phyloP scores from a whole-genome alignment of 805 yeast species.

The Candida methanosorbosa region DNA sequence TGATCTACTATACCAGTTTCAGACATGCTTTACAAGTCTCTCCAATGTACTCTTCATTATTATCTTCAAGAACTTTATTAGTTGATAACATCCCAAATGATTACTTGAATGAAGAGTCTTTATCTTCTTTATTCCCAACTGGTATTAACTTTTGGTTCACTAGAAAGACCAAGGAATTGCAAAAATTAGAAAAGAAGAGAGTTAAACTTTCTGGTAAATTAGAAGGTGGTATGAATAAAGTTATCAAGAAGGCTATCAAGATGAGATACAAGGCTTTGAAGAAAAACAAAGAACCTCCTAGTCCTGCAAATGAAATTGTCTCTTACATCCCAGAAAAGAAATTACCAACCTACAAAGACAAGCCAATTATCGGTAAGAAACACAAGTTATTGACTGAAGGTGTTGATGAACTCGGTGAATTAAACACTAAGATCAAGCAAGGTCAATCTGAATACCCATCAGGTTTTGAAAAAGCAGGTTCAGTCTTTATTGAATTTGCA shows the following conservation, averaged over 20 bases:
- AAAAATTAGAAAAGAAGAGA: conserved; percentile 52
- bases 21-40: conserved; percentile 70
- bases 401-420: conserved; percentile 55
- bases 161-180: conserved; percentile 51
- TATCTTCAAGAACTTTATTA: conserved; percentile 65
- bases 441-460: conserved; percentile 45
- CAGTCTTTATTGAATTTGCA: conserved; percentile 76
- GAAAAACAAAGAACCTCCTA: conserved; percentile 46
- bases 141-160: conserved; percentile 53
- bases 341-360: conserved; percentile 75
- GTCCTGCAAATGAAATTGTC: conserved; percentile 46
- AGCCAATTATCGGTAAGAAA: conserved; percentile 68
- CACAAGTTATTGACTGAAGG: conserved; percentile 78
- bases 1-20: conserved; percentile 60
- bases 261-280: conserved; percentile 46
- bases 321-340: conserved; percentile 64
- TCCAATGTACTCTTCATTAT: conserved; percentile 60
- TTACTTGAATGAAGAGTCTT: conserved; percentile 34
- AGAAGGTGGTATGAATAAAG: conserved; percentile 58
- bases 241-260: conserved; percentile 51
- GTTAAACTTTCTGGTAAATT: conserved; percentile 49
- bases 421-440: conserved; percentile 55
- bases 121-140: conserved; percentile 56
- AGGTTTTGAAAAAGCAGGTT: conserved; percentile 43
- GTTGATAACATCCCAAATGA: conserved; percentile 57